Percentiles rank a stretch among this genome's conserved stretches.
Conservation (phyloP, 2,329 filamentous ascomycete species). For the Phialophora chinensis region DNA sequence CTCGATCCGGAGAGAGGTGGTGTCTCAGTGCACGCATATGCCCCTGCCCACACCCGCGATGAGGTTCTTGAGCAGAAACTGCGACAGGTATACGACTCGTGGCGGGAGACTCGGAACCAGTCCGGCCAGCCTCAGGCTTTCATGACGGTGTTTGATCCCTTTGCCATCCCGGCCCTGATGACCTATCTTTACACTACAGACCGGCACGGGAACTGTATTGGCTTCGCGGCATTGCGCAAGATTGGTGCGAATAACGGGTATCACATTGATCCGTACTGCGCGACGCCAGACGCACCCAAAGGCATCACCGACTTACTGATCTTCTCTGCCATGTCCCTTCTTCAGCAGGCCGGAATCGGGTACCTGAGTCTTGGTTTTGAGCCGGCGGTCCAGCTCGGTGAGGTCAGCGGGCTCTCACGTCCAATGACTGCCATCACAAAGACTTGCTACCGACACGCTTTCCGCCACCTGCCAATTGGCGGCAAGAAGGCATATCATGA, state of each 20-base stretch:
- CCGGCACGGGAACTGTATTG: conserved; percentile 43
- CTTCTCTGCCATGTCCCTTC: conserved; percentile 48
- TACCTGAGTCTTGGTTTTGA: conserved; percentile 51
- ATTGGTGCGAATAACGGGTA: conserved; percentile 48
- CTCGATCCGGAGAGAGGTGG: conserved; percentile 46
- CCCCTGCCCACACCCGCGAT: conserved; percentile 44
- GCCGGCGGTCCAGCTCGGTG: conserved; percentile 43
- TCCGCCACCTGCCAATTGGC: conserved; percentile 44
- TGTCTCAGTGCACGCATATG: conserved; percentile 46
- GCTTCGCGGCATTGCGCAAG: conserved; percentile 49
- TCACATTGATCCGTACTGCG: conserved; percentile 52
- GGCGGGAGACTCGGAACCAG: conserved; percentile 47
- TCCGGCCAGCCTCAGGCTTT: conserved; percentile 46
- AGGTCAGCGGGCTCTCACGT: conserved; percentile 44
- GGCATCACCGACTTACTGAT: conserved; percentile 50
- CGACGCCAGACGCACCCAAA: conserved; percentile 44
- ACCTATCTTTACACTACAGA: conserved; percentile 49
- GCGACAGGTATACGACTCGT: conserved; percentile 47
- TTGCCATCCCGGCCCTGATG: conserved; percentile 49
- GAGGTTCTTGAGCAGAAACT: conserved; percentile 44
- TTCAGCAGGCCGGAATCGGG: conserved; percentile 43
- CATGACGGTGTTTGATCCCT: conserved; percentile 51
- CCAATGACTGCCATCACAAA: conserved; percentile 43
- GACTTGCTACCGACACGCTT: conserved; percentile 44
- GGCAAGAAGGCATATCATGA: conserved; percentile 52